Base-by-base conservation (phyloP, 1,284 basidiomycete species). In the Malassezia restricta region DNA sequence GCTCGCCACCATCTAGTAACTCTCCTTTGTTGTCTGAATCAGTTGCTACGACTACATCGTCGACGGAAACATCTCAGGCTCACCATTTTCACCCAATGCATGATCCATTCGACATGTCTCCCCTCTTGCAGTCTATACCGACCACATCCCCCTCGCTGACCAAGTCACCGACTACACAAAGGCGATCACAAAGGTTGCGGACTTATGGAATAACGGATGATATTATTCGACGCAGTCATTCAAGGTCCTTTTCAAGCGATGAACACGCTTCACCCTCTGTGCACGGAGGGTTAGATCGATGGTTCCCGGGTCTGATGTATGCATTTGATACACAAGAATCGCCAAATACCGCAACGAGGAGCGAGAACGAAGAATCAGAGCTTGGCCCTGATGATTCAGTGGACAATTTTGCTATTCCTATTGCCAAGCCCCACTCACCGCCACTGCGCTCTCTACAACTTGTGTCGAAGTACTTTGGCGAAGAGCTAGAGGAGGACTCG, bases 11-110 rank as follows among this genome's bases (percentile, higher is more conserved):
- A 12, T 54, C 51, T 6, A 47, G 40, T 4, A 43, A 20, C 12
- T 54, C 51, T 6, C 46, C 51, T 12, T 24, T 54, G 40, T 54
- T 54, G 11, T 54, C 51, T 5, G 51, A 54, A n/a, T 24, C 42
- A 5, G 46, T 40, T 3, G 48, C 51, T 31, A 20, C 39, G 9
- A 15, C 39, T 35, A 35, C 33, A 15, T 12, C 33, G 15, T 35
- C 33, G 15, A 35, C 11, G 11, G 33, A 35, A 11, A 15, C 33
- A 35, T 12, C 20, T 24, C 20, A 24, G 20, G 20, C 20, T 24
- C 2, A 24, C 20, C 20, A 24, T 24, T 24, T 24, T 24, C 20
- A 24, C 20, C 4, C 20, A 24, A 24, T 24, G 20, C 20, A 24
- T 24, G 33, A 35, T 35, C 33, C 33, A 12, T 35, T 35, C 15